A percentile compares a stretch with the other conserved stretches of the same genome.
Conservation (phyloP, 1,284 basidiomycete species). For the Austroboletus novae-zelandiae region DNA sequence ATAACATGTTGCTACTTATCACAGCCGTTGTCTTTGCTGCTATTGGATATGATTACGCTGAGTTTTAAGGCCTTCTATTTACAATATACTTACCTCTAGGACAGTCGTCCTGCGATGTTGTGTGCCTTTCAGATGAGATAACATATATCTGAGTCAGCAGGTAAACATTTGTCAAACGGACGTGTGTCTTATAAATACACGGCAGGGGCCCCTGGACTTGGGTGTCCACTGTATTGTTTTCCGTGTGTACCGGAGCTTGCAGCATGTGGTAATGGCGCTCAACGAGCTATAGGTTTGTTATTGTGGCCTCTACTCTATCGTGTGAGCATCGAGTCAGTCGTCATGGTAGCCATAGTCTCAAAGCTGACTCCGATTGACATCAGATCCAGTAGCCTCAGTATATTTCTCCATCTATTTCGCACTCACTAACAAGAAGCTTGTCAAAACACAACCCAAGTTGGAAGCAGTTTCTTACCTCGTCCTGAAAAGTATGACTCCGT, state of each 20-base stretch:
- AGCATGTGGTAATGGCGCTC: neutral
- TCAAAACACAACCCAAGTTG: neutral
- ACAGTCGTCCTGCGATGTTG: neutral
- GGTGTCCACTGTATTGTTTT: neutral
- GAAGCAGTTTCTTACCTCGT: neutral
- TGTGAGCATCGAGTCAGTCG: neutral
- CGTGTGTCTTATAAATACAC: neutral
- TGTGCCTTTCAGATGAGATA: neutral
- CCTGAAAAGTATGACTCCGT: neutral
- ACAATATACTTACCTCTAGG: neutral
- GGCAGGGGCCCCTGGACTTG: neutral
- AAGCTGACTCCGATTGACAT: neutral
- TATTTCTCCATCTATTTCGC: neutral
- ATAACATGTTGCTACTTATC: neutral
- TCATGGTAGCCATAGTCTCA: no score
- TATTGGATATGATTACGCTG: constrained; percentile 3
- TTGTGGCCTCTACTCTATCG: neutral
- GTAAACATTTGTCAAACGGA: no score
- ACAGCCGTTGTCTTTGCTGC: neutral
- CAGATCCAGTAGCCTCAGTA: neutral
- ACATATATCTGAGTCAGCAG: neutral
- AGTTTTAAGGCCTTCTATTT: no score
- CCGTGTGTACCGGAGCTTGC: neutral
- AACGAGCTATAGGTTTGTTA: neutral
- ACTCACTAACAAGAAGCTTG: no score